Evolutionary conservation across 2,329 filamentous ascomycete genomes (phyloP).

Genomic region (Periconia digitata): DNA sequence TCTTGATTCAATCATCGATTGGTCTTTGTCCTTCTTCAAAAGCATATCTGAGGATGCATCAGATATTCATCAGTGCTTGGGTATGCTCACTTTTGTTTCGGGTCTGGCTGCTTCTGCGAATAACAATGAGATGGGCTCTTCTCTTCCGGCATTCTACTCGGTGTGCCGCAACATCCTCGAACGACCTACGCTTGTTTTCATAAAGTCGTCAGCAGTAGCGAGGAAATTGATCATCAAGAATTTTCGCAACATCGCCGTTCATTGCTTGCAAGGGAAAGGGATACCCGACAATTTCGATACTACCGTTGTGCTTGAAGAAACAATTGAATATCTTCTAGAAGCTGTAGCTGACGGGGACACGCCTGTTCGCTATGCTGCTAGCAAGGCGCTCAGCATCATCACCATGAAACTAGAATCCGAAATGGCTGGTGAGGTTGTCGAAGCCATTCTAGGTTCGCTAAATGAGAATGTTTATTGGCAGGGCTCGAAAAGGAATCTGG

Average conservation of each 20-base stretch:
- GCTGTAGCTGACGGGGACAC: conserved; percentile 84
- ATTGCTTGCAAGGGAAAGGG: conserved; percentile 56
- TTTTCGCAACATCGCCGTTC: conserved; percentile 71
- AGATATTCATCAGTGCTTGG: conserved; percentile 75
- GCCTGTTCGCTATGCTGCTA: conserved; percentile 84
- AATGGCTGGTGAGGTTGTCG: conserved; percentile 84
- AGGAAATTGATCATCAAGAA: conserved; percentile 84
- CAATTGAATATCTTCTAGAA: conserved; percentile 80
- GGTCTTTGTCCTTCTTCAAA: conserved; percentile 66
- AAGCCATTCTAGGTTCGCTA: conserved; percentile 74
- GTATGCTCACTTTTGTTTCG: conserved; percentile 76
- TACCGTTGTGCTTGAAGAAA: conserved; percentile 64
- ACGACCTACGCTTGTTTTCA: conserved; percentile 53
- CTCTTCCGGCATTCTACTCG: conserved; percentile 67
- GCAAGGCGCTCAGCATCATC: conserved; percentile 88
- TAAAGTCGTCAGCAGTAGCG: conserved; percentile 74
- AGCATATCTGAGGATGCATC: conserved; percentile 43
- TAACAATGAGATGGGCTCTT: conserved; percentile 70
- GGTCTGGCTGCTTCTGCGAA: conserved; percentile 72
- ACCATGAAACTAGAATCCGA: conserved; percentile 75
- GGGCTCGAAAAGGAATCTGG: conserved; percentile 61
- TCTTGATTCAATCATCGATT: conserved; percentile 66
- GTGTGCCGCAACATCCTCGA: conserved; percentile 63
- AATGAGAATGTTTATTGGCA: conserved; percentile 64
- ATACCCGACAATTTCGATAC: conserved; percentile 39